phyloP scores from a whole-genome alignment of 306 rosid genomes.

The Quercus dentata region DNA sequence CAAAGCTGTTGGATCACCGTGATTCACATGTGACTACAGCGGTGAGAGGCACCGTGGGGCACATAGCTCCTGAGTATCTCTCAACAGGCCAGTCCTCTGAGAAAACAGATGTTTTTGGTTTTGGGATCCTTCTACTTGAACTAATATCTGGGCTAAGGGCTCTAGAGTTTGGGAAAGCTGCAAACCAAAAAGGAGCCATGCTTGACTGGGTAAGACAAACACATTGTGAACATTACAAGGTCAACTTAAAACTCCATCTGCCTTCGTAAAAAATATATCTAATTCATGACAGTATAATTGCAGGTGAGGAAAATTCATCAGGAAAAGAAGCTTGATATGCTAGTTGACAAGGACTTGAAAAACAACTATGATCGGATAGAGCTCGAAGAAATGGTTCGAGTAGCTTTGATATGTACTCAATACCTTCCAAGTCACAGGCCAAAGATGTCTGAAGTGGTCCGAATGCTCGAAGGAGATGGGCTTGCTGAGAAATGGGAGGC shows the following conservation, averaged over 20 bases:
- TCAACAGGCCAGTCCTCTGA: conserved; percentile 98
- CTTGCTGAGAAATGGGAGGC: conserved; percentile 99
- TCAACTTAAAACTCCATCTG: not conserved
- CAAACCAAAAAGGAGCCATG: conserved; percentile 91
- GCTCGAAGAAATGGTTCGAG: conserved; percentile 85
- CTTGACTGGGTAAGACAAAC: conserved; percentile 83
- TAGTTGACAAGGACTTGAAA: conserved; percentile 77
- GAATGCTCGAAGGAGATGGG: conserved; percentile 99
- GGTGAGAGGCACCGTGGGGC: conserved; percentile 97
- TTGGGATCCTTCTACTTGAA: conserved; percentile 91
- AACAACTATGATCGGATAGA: conserved; percentile 71
- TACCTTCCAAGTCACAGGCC: conserved; percentile 80
- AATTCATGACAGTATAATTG: conserved; percentile 9
- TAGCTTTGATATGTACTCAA: conserved; percentile 86
- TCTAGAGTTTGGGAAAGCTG: conserved; percentile 85
- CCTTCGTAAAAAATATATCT: not conserved
- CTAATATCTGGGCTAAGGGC: conserved; percentile 89
- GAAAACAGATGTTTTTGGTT: conserved; percentile 96
- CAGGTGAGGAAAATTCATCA: conserved; percentile 89
- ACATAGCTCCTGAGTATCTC: conserved; percentile 96
- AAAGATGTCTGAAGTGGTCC: conserved; percentile 91
- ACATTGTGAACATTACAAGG: not conserved
- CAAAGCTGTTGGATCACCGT: conserved; percentile 83
- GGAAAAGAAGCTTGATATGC: conserved; percentile 77
- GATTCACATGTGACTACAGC: conserved; percentile 98